Evolutionary conservation across 805 yeast species (phyloP), one percentile per base, ranked within the genome.

Genomic region (Hanseniaspora lachancei): DNA sequence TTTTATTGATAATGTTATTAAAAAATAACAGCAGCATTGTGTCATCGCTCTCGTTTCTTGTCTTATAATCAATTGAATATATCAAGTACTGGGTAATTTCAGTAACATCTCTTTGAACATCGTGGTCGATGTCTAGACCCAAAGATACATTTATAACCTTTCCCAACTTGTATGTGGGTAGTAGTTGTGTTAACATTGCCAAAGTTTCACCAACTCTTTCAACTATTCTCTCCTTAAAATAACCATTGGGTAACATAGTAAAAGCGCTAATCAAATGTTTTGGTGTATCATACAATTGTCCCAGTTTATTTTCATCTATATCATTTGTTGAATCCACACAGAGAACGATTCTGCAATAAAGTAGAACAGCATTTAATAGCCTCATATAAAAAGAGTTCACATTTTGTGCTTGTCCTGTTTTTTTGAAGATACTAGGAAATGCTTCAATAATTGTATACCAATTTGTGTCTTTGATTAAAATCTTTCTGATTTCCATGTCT

Each of bases 1-100:
- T 55, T 34, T 55, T 55, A 27, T 18, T 29, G 8, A 39, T 15
- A 27, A 55, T 32, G 24, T 55, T 55, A 29, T 34, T 49, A 12
- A 55, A 39, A 18, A 39, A 55, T 7, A 55, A 7, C 12, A 44
- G 13, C 39, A 50, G 35, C 18, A 54, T 29, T n/a, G 44, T 20
- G 24, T 46, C 40, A 27, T 47, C 44, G 3, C 2, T 13, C 3
- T 27, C 36, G 3, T 23, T n/a, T 5, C 15, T 18, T 3, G 18
- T 36, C 13, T 20, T 6, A 4, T 35, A 15, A 6, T 21, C 20
- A 20, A 53, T 46, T 7, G 34, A 36, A 9, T 44, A n/a, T 5
- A 20, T 16, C n/a, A 53, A 27, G n/a, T 27, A 20, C 2, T 38
- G 15, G 3, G 47, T 32, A 15, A 46, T 38, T 21, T 46, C 16